Evolutionary conservation across 2,329 filamentous ascomycete species (phyloP).

Genomic region (Fusarium veterinarium): DNA sequence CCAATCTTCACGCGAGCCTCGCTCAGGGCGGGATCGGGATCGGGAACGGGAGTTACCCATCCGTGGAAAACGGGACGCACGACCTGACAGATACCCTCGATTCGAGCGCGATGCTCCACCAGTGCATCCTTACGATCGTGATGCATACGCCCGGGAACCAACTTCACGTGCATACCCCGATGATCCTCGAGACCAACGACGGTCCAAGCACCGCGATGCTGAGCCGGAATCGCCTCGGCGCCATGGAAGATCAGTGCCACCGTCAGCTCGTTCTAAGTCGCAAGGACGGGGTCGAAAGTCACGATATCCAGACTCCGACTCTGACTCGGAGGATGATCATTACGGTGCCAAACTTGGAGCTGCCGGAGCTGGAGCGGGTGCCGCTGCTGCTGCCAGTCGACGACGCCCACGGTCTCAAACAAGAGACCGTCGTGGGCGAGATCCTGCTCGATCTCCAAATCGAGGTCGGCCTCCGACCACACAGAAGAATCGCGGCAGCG

Average conservation of each 20-base stretch:
- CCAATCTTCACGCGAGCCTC: conserved; percentile 18
- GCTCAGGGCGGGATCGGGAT: conserved; percentile 11
- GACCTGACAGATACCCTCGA: conserved; percentile 21
- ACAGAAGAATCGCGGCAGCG: conserved; percentile 24
- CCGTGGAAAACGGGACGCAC: conserved; percentile 19
- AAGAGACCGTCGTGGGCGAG: conserved; percentile 28
- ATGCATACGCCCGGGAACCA: conserved; percentile 13
- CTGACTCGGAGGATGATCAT: conserved; percentile 34
- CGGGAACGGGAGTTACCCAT: conserved; percentile 21
- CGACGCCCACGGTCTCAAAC: conserved; percentile 43
- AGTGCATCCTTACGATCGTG: conserved; percentile 17
- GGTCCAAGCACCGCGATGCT: not conserved
- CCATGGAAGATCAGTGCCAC: conserved; percentile 25
- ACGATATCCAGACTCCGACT: conserved; percentile 25
- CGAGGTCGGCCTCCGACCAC: conserved; percentile 42
- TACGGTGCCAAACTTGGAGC: conserved; percentile 8
- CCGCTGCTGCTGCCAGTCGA: conserved; percentile 13
- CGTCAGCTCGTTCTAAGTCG: conserved; percentile 26
- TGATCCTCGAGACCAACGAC: conserved; percentile 13
- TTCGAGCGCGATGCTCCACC: conserved; percentile 10
- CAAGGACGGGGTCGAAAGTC: conserved; percentile 27
- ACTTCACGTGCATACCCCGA: not conserved
- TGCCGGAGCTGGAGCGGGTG: conserved; percentile 17
- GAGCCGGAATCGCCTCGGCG: conserved; percentile 32
- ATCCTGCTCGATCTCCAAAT: conserved; percentile 23